A percentile compares a stretch with the other conserved stretches of the same genome.
These are phyloP conservation scores for Cutaneotrichosporon cutaneum DNA, from an alignment of 1,284 basidiomycete species.

Conservation along the genomic window DNA sequence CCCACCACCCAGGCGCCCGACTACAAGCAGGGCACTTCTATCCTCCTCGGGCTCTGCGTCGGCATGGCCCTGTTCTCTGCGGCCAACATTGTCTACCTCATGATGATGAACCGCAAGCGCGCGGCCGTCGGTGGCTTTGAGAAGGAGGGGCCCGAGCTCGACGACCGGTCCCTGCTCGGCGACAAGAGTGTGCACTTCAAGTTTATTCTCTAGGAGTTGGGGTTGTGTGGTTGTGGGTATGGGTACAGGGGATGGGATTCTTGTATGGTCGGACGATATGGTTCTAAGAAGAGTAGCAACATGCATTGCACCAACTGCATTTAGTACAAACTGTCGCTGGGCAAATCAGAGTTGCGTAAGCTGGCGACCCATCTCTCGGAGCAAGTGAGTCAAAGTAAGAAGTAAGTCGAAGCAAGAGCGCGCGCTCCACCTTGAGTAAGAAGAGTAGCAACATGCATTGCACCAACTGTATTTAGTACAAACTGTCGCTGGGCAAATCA, in stretches of 20 bases:
- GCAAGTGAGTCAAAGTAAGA: too few species aligned
- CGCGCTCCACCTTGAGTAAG: too few species aligned
- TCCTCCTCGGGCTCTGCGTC: conserved; percentile 28
- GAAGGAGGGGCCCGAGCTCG: neutral
- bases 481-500: too few species aligned
- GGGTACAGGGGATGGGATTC: neutral
- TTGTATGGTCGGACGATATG: neutral
- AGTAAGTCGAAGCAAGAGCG: too few species aligned
- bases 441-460: too few species aligned
- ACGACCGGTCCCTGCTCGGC: conserved; percentile 14
- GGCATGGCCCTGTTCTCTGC: conserved; percentile 23
- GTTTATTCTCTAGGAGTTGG: conserved; percentile 20
- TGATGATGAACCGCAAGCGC: conserved; percentile 24
- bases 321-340: too few species aligned
- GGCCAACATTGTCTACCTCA: conserved; percentile 30
- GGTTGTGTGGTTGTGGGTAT: neutral
- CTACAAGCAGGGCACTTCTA: conserved; percentile 53
- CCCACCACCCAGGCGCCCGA: conserved; percentile 54
- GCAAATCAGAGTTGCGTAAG: too few species aligned
- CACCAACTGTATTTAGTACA: too few species aligned
- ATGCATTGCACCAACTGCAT: too few species aligned
- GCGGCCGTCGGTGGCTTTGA: neutral
- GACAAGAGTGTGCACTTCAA: conserved; percentile 25
- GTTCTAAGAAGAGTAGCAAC: neutral
- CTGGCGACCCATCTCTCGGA: too few species aligned